A percentile compares a stretch with the other conserved stretches of the same genome.
phyloP scores from a whole-genome alignment of 495 filamentous ascomycete species.

The Durotheca rogersii region DNA sequence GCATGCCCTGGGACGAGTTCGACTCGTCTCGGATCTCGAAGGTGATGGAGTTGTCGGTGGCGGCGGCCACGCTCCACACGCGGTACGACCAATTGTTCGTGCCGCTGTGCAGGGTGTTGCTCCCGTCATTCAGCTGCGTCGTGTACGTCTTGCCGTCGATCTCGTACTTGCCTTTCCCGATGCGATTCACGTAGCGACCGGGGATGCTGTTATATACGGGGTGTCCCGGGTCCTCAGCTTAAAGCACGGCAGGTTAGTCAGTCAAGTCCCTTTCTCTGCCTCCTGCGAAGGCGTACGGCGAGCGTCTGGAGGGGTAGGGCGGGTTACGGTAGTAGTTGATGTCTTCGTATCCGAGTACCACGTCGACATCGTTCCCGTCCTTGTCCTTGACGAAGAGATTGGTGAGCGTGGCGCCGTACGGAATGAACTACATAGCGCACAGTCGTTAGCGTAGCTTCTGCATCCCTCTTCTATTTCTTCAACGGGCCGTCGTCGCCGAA shows the following conservation, averaged over 20 bases:
- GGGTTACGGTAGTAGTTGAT: constrained; percentile 48
- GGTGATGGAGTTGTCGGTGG: constrained; percentile 67
- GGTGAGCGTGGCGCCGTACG: constrained; percentile 57
- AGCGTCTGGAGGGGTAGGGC: constrained; percentile 2
- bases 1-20: constrained; percentile 68
- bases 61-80: constrained; percentile 54
- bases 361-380: constrained; percentile 54
- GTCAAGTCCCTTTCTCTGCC: constrained; percentile 17
- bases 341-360: constrained; percentile 57
- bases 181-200: constrained; percentile 58
- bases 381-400: constrained; percentile 60
- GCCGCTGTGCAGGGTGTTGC: constrained; percentile 61
- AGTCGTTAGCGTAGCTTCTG: constrained; percentile 8
- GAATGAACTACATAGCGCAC: constrained; percentile 49
- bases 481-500: constrained; percentile 19
- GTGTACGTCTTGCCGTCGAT: constrained; percentile 52
- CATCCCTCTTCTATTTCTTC: neutral
- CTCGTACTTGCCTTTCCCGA: constrained; percentile 55
- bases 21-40: constrained; percentile 69
- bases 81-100: constrained; percentile 61
- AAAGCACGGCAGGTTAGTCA: constrained; percentile 10
- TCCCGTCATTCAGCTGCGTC: constrained; percentile 55
- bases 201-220: constrained; percentile 54
- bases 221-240: constrained; percentile 51
- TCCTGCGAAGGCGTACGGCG: too few species aligned